Percentiles rank a stretch among this genome's conserved stretches.
Conservation (phyloP, 1,139 yeast species). For the Torulaspora globosa region DNA sequence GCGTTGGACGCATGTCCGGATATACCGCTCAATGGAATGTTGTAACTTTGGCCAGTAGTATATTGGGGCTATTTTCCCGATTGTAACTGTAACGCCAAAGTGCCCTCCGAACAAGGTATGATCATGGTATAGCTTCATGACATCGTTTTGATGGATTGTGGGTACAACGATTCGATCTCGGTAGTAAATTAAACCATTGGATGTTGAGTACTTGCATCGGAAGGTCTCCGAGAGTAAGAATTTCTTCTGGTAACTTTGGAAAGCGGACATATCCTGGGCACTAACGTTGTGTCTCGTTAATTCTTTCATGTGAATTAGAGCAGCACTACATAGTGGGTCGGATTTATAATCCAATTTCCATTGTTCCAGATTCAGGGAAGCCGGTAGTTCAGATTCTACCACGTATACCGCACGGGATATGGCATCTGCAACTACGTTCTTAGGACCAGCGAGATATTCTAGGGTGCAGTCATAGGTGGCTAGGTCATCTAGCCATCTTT, state of each 20-base stretch:
- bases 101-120: background rate
- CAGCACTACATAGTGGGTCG: background rate
- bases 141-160: background rate
- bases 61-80: no score
- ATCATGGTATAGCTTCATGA: background rate
- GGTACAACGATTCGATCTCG: background rate
- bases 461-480: conserved; percentile 16
- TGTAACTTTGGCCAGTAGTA: no score
- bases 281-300: background rate
- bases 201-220: background rate
- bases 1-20: no score
- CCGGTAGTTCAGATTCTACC: background rate
- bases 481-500: conserved; percentile 16
- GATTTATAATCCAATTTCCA: background rate
- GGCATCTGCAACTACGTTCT: conserved; percentile 18
- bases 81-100: no score
- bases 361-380: background rate
- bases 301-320: background rate
- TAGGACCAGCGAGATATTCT: conserved; percentile 11
- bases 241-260: background rate
- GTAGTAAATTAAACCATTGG: background rate
- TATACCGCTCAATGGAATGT: no score
- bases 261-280: background rate
- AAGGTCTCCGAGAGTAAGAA: background rate
- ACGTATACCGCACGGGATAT: conserved; percentile 8